Evolutionary conservation across 1,139 yeast species (phyloP).

Genomic region (Wickerhamiella pararugosa): DNA sequence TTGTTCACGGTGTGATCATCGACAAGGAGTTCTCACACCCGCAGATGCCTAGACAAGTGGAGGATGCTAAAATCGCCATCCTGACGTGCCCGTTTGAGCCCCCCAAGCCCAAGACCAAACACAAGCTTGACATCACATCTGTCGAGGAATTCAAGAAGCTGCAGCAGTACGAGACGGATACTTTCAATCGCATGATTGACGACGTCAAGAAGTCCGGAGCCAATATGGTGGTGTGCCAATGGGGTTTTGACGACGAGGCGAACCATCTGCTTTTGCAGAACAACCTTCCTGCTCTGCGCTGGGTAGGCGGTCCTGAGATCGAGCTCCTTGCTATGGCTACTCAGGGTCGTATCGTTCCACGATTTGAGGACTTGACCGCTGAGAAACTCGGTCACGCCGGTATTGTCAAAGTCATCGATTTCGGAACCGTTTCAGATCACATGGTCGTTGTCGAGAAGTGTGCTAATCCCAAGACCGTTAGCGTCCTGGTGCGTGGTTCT

Average conservation of each 20-base stretch:
- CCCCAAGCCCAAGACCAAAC: conserved; percentile 98
- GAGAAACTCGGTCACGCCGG: conserved; percentile 87
- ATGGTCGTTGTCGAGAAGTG: conserved; percentile 92
- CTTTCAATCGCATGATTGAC: conserved; percentile 82
- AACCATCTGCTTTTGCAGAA: conserved; percentile 82
- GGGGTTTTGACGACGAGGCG: conserved; percentile 99
- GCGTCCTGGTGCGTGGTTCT: conserved; percentile 87
- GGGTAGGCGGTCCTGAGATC: conserved; percentile 98
- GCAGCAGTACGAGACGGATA: conserved; percentile 83
- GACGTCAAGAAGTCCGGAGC: conserved; percentile 85
- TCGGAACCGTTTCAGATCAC: conserved; percentile 92
- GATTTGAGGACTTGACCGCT: conserved; percentile 78
- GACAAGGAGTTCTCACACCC: conserved; percentile 98
- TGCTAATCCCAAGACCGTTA: conserved; percentile 78
- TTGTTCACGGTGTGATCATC: conserved; percentile 80
- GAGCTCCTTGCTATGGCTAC: conserved; percentile 96
- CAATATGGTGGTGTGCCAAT: conserved; percentile 91
- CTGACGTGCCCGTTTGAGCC: conserved; percentile 98
- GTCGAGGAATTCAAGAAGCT: conserved; percentile 86
- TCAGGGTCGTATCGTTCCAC: conserved; percentile 89
- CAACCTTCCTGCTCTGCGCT: conserved; percentile 86
- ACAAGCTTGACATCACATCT: conserved; percentile 79
- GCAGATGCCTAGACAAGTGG: conserved; percentile 79
- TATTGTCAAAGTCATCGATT: conserved; percentile 68
- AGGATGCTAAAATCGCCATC: conserved; percentile 80